Percentiles rank a stretch among this genome's conserved stretches.
Evolutionary conservation across 495 filamentous ascomycete genomes (phyloP).

Genomic region (Schizothecium vesticola): DNA sequence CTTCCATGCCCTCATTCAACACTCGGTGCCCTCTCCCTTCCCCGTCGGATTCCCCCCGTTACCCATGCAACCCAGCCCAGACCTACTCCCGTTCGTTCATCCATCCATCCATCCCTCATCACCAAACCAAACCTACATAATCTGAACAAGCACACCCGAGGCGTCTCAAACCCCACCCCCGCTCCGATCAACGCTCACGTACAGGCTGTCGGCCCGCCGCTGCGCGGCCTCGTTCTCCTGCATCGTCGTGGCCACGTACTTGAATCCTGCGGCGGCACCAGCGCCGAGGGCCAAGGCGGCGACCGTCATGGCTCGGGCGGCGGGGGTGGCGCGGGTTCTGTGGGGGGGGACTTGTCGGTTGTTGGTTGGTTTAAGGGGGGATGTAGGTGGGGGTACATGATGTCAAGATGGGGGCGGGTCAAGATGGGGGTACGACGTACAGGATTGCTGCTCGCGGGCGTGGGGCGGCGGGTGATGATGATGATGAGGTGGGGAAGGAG

Average conservation of each 20-base stretch:
- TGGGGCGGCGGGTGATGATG: neutral
- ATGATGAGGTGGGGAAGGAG: neutral
- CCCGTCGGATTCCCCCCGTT: no score
- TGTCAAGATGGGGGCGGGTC: neutral
- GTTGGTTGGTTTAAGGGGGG: neutral
- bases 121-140: no score
- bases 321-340: conserved; percentile 24
- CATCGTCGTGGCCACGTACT: conserved; percentile 29
- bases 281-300: conserved; percentile 21
- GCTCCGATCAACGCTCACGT: conserved; percentile 46
- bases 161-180: conserved; percentile 37
- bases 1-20: no score
- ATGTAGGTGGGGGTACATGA: neutral
- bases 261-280: conserved; percentile 28
- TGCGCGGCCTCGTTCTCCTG: conserved; percentile 39
- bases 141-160: neutral
- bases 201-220: conserved; percentile 31
- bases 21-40: no score
- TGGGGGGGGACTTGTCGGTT: no score
- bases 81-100: neutral
- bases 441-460: neutral
- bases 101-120: neutral
- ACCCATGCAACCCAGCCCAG: neutral
- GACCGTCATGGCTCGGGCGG: conserved; percentile 28
- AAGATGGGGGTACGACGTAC: neutral